These are phyloP conservation scores for Populus tomentosa DNA, from an alignment of 441 rosid genomes.

Conservation along the genomic window DNA sequence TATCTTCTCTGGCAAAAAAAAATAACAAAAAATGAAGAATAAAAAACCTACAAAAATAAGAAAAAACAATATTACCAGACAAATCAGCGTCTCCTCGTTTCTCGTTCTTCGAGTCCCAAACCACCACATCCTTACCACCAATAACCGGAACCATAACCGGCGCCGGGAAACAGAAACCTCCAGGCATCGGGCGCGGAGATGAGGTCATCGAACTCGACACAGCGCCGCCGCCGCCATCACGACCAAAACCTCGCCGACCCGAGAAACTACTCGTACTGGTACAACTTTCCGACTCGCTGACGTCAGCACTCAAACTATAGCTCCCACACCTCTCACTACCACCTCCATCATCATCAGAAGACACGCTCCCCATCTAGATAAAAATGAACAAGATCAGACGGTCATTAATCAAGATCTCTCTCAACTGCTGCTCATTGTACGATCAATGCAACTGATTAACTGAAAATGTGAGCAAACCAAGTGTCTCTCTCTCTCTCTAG, in stretches of 20 bases:
- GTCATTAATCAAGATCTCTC: slow-evolving; percentile 5
- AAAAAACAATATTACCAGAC: slow-evolving; percentile 43
- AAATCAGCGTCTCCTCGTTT: slow-evolving; percentile 49
- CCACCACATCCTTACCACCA: slow-evolving; percentile 67
- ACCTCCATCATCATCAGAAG: slow-evolving; percentile 54
- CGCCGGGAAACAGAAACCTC: slow-evolving; percentile 44
- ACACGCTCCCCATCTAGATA: slow-evolving; percentile 52
- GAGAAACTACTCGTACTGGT: slow-evolving; percentile 65
- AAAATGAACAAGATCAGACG: slow-evolving; percentile 20
- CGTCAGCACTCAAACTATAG: slow-evolving; percentile 89
- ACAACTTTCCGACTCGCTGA: slow-evolving; percentile 93
- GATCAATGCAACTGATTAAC: neutral
- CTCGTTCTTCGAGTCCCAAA: slow-evolving; percentile 61
- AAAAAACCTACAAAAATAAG: no score
- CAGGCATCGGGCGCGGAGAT: slow-evolving; percentile 37
- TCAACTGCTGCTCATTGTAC: neutral
- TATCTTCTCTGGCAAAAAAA: no score
- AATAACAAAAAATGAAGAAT: no score
- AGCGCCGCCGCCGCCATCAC: slow-evolving; percentile 25
- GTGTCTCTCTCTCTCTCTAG: neutral
- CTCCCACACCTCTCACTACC: slow-evolving; percentile 83
- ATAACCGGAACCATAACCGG: slow-evolving; percentile 66
- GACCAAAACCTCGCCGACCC: slow-evolving; percentile 31
- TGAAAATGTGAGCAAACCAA: neutral
- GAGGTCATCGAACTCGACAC: slow-evolving; percentile 64